Evolutionary conservation across 805 yeast genomes (phyloP).

Genomic region (Suhomyces sp.): DNA sequence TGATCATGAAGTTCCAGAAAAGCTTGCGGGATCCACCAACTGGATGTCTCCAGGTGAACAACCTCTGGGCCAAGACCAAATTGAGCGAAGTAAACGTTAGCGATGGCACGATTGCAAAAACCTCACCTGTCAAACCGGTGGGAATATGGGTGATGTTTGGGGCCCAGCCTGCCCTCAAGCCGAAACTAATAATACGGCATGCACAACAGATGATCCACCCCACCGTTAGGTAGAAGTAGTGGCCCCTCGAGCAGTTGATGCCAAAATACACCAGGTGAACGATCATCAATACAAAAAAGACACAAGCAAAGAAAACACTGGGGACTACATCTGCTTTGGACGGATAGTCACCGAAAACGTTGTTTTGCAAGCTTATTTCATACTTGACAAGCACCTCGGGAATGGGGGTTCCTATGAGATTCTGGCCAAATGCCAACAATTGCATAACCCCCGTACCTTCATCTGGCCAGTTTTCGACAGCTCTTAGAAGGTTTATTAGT

Average conservation of each 20-base stretch:
- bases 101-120: slow-evolving; percentile 13
- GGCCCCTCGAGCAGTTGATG: slow-evolving; percentile 13
- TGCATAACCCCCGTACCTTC: slow-evolving; percentile 47
- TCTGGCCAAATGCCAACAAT: slow-evolving; percentile 2
- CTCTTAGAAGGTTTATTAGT: slow-evolving; percentile 11
- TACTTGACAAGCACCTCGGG: slow-evolving; percentile 6
- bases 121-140: slow-evolving; percentile 11
- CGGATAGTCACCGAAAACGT: slow-evolving; percentile 15
- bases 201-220: slow-evolving; percentile 10
- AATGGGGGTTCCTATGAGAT: slow-evolving; percentile 2
- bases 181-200: slow-evolving; percentile 11
- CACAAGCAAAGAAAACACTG: slow-evolving; percentile 8
- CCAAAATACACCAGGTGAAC: slow-evolving; percentile 9
- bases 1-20: slow-evolving; percentile 15
- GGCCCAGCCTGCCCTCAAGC: slow-evolving; percentile 10
- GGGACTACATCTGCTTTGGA: slow-evolving; percentile 12
- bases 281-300: slow-evolving; percentile 7
- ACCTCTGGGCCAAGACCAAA: slow-evolving; percentile 16
- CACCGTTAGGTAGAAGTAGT: slow-evolving; percentile 13
- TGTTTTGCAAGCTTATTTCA: slow-evolving; percentile 7
- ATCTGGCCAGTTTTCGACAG: slow-evolving; percentile 42
- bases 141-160: slow-evolving; percentile 2
- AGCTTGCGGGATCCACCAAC: slow-evolving; percentile 18
- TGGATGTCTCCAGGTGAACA: slow-evolving; percentile 20
- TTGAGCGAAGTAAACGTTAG: slow-evolving; percentile 13